A percentile compares a stretch with the other conserved stretches of the same genome.
phyloP scores from a whole-genome alignment of 345 rosid genomes.

The Lumnitzera racemosa region DNA sequence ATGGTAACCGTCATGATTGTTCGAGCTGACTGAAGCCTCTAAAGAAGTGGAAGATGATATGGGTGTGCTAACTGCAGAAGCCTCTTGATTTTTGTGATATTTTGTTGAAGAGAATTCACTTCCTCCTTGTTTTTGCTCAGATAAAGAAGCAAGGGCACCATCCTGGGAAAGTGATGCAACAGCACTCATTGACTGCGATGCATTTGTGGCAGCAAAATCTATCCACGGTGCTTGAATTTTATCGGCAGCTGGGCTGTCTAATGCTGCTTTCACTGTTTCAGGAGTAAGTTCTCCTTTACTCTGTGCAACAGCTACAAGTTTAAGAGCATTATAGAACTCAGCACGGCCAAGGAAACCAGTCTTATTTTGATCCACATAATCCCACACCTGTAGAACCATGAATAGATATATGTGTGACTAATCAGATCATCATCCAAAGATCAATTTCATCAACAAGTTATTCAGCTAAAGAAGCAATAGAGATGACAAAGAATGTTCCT shows the following conservation, averaged over 20 bases:
- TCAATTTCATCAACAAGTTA: too few species aligned
- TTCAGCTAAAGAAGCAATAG: too few species aligned
- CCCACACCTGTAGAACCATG: slow-evolving; percentile 60
- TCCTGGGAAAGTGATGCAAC: slow-evolving; percentile 28
- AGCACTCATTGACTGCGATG: slow-evolving; percentile 38
- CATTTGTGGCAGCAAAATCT: slow-evolving; percentile 69
- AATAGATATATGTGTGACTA: background rate
- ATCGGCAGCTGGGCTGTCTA: slow-evolving; percentile 77
- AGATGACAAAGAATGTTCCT: too few species aligned
- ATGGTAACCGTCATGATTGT: too few species aligned
- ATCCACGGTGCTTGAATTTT: slow-evolving; percentile 91
- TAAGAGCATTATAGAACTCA: slow-evolving; percentile 89
- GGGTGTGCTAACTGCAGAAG: too few species aligned
- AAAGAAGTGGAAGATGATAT: too few species aligned
- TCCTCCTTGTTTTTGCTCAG: slow-evolving; percentile 3
- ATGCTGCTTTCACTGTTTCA: slow-evolving; percentile 83
- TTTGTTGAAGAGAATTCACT: too few species aligned
- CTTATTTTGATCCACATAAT: slow-evolving; percentile 67
- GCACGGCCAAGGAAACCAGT: slow-evolving; percentile 83
- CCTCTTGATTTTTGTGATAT: too few species aligned
- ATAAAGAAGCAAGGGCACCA: slow-evolving; percentile 26
- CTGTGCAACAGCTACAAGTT: slow-evolving; percentile 91
- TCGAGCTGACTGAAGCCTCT: too few species aligned
- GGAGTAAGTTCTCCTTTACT: slow-evolving; percentile 83
- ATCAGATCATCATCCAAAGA: too few species aligned